These are phyloP conservation scores for Trichosporon faecale DNA, from an alignment of 1,284 basidiomycete genomes.

Conservation along the genomic window DNA sequence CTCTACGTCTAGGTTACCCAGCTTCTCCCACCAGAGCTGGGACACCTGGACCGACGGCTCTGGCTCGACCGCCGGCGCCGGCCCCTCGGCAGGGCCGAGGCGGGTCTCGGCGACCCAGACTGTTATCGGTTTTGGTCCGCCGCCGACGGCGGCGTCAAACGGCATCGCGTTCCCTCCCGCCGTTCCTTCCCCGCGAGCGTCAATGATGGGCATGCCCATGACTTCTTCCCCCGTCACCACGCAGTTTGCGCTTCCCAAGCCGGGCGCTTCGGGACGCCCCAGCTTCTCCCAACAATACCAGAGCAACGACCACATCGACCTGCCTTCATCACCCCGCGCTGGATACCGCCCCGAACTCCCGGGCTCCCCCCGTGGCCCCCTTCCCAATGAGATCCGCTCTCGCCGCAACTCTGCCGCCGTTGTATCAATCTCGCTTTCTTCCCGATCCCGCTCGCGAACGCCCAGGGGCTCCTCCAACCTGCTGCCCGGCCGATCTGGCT, in stretches of 20 bases:
- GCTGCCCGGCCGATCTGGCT: conserved; percentile 32
- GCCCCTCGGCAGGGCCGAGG: conserved; percentile 1
- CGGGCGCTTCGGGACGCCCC: conserved; percentile 5
- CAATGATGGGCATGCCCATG: conserved; percentile 2
- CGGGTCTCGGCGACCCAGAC: conserved; percentile 5
- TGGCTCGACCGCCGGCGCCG: not conserved
- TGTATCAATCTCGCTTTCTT: conserved; percentile 45
- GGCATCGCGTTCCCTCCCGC: conserved; percentile 1
- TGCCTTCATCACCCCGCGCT: not conserved
- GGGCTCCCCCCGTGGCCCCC: conserved; percentile 31
- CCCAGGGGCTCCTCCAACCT: conserved; percentile 33
- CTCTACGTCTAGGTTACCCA: not conserved
- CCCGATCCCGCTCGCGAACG: conserved; percentile 44
- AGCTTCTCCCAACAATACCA: conserved; percentile 9
- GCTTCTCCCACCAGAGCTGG: not conserved
- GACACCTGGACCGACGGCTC: conserved; percentile 2
- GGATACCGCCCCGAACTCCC: conserved; percentile 13
- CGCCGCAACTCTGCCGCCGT: conserved; percentile 46
- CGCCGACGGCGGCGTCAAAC: not conserved
- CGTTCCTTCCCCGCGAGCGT: not conserved
- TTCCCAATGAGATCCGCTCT: conserved; percentile 22
- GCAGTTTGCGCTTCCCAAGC: conserved; percentile 6
- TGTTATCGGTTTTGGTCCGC: not conserved
- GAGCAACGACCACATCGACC: not conserved
- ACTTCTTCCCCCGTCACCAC: conserved; percentile 4